phyloP scores from a whole-genome alignment of 2,329 filamentous ascomycete genomes.

The Cryphonectria japonica region DNA sequence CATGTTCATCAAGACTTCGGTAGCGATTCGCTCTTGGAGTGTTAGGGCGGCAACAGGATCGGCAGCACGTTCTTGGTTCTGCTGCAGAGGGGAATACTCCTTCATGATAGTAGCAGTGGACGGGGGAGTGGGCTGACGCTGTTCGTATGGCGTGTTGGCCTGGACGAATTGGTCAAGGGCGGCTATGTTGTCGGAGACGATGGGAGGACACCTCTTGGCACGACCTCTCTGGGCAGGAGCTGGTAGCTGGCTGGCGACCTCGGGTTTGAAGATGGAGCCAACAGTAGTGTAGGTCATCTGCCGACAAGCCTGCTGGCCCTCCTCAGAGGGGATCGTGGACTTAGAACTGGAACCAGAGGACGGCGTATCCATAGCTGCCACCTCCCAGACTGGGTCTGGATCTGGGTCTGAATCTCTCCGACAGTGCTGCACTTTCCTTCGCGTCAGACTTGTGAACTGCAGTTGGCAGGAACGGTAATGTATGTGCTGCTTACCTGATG shows the following conservation, averaged over 20 bases:
- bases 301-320: constrained; percentile 29
- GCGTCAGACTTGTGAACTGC: background rate
- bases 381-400: background rate
- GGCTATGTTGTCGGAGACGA: constrained; percentile 39
- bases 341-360: constrained; percentile 28
- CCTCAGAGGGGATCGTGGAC: constrained; percentile 19
- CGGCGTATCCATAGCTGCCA: constrained; percentile 3
- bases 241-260: constrained; percentile 50
- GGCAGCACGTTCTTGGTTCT: constrained; percentile 57
- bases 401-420: background rate
- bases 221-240: constrained; percentile 56
- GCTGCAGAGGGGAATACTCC: constrained; percentile 56
- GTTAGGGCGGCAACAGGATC: constrained; percentile 41
- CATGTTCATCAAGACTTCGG: constrained; percentile 15
- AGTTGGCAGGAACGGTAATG: background rate
- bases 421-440: background rate
- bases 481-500: background rate
- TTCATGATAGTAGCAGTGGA: constrained; percentile 35
- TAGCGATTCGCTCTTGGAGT: background rate
- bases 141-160: constrained; percentile 39
- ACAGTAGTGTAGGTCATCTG: constrained; percentile 58
- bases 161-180: constrained; percentile 44
- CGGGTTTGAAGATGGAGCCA: constrained; percentile 59
- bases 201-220: constrained; percentile 45
- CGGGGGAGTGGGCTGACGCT: constrained; percentile 34